phyloP scores from a whole-genome alignment of 208 protist genomes.

The Crithidia acanthocephali region DNA sequence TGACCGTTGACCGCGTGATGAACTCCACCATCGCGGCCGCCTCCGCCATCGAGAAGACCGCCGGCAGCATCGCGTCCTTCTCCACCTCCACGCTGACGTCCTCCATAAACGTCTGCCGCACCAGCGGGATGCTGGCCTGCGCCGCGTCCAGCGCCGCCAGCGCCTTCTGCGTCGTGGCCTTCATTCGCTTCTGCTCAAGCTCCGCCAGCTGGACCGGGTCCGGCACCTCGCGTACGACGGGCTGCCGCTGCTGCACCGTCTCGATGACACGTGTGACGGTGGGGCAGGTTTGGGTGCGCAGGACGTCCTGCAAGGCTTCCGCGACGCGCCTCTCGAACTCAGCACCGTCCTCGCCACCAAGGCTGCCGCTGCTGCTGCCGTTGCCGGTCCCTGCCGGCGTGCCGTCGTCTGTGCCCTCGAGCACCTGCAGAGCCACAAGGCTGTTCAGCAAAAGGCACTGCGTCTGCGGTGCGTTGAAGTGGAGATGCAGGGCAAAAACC shows the following conservation, averaged over 20 bases:
- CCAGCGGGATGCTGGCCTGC: slow-evolving; percentile 41
- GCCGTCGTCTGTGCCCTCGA: slow-evolving; percentile 24
- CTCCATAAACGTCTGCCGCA: slow-evolving; percentile 39
- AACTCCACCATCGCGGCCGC: slow-evolving; percentile 59
- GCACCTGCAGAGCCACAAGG: slow-evolving; percentile 48
- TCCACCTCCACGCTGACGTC: slow-evolving; percentile 39
- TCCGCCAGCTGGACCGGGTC: slow-evolving; percentile 52
- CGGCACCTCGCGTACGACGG: slow-evolving; percentile 42
- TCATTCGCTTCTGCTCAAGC: slow-evolving; percentile 49
- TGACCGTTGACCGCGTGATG: slow-evolving; percentile 56
- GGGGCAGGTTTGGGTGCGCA: slow-evolving; percentile 57
- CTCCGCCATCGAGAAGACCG: slow-evolving; percentile 67
- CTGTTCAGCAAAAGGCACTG: slow-evolving; percentile 71
- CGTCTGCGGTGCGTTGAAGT: slow-evolving; percentile 61
- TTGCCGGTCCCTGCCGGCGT: no score
- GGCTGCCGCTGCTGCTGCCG: slow-evolving; percentile 20
- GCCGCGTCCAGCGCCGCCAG: slow-evolving; percentile 42
- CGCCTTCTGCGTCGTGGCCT: slow-evolving; percentile 61
- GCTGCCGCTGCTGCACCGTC: slow-evolving; percentile 24
- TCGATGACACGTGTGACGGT: slow-evolving; percentile 43
- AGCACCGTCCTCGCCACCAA: neutral
- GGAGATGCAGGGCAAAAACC: slow-evolving; percentile 41
- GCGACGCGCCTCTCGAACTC: slow-evolving; percentile 35
- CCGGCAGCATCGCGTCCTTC: slow-evolving; percentile 52
- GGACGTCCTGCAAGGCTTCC: slow-evolving; percentile 39